Conservation (phyloP, 345 rosid genomes). For the Pistacia vera region DNA sequence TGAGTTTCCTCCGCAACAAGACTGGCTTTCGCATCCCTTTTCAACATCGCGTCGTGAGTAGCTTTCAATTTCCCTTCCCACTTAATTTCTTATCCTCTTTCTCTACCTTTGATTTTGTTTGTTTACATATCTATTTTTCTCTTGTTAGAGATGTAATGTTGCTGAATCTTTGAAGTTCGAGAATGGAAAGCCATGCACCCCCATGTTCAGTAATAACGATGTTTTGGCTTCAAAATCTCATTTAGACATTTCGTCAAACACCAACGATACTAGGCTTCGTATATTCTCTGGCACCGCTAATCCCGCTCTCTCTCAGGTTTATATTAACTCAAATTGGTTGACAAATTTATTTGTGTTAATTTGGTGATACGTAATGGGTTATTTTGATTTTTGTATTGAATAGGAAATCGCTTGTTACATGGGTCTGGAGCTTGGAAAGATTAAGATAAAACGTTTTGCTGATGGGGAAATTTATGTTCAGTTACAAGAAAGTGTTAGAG, state of each 20-base stretch:
- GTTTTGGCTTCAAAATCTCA: conserved; percentile 40
- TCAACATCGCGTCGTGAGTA: conserved; percentile 38
- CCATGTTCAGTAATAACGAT: conserved; percentile 28
- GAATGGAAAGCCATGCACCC: conserved; percentile 54
- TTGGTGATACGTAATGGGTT: too few relatives aligned
- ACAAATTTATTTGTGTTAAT: too few relatives aligned
- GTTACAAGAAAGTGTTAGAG: conserved; percentile 97
- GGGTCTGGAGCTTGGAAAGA: conserved; percentile 94
- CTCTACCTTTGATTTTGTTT: neutral
- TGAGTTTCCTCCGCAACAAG: conserved; percentile 16
- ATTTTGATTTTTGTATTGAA: neutral
- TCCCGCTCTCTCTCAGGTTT: conserved; percentile 87
- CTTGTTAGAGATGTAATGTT: conserved; percentile 56
- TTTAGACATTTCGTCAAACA: conserved; percentile 34
- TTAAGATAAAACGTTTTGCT: conserved; percentile 88
- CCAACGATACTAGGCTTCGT: conserved; percentile 70
- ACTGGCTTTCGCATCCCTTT: conserved; percentile 20
- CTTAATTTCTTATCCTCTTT: neutral
- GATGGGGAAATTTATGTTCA: conserved; percentile 98
- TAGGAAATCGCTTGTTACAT: conserved; percentile 93
- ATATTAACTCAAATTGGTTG: too few relatives aligned
- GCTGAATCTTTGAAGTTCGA: conserved; percentile 64
- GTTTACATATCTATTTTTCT: neutral
- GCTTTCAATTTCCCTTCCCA: neutral
- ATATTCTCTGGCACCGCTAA: conserved; percentile 95